Conservation (phyloP, 1,139 yeast species). For the Taiozyma sp. region DNA sequence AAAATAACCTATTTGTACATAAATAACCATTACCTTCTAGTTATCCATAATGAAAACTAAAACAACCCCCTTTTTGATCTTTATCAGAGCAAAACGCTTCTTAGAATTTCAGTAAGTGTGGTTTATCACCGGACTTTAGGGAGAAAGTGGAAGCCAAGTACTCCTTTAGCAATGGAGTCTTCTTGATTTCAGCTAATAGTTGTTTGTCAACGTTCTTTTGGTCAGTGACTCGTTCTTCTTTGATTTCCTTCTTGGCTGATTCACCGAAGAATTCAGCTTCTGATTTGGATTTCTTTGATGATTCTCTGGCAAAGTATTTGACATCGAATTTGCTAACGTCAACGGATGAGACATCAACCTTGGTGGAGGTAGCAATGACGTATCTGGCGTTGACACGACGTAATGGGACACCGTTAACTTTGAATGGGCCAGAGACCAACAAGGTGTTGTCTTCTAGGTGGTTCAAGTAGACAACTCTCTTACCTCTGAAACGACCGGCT, state of each 20-base stretch:
- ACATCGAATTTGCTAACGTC: slow-evolving; percentile 81
- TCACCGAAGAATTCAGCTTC: slow-evolving; percentile 88
- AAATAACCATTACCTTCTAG: slow-evolving; percentile 16
- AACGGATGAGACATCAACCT: slow-evolving; percentile 63
- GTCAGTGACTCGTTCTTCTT: slow-evolving; percentile 87
- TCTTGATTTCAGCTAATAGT: slow-evolving; percentile 80
- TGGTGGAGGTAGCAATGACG: slow-evolving; percentile 92
- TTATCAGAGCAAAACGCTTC: not conserved
- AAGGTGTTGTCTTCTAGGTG: slow-evolving; percentile 89
- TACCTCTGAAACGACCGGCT: slow-evolving; percentile 97
- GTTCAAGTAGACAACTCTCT: slow-evolving; percentile 93
- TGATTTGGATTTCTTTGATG: slow-evolving; percentile 60
- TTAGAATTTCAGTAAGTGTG: slow-evolving; percentile 90
- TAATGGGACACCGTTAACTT: slow-evolving; percentile 95
- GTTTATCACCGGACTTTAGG: slow-evolving; percentile 91
- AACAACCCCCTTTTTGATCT: not conserved
- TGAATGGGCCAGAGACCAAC: slow-evolving; percentile 93
- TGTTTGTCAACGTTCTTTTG: slow-evolving; percentile 88
- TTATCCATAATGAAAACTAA: not conserved
- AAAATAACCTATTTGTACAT: slow-evolving; percentile 18
- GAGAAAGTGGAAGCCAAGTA: slow-evolving; percentile 89
- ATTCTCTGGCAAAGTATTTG: slow-evolving; percentile 88
- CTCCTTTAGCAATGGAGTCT: slow-evolving; percentile 89
- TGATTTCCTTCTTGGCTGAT: slow-evolving; percentile 67
- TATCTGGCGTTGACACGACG: slow-evolving; percentile 94